These are phyloP conservation scores for Cladophialophora psammophila DNA, from an alignment of 2,329 filamentous ascomycete species.

Conservation along the genomic window DNA sequence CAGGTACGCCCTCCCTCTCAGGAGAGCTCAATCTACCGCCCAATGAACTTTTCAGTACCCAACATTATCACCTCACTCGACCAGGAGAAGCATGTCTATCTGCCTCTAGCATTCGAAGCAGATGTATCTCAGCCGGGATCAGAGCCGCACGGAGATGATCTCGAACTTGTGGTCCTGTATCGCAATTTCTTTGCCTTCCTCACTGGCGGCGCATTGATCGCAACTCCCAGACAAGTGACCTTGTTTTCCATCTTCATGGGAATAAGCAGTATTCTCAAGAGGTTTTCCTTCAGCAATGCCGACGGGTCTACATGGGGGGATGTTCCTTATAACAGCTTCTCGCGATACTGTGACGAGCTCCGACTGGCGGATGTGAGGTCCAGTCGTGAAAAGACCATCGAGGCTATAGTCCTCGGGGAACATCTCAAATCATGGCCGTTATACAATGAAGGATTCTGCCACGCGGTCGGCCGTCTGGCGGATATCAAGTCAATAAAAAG, in stretches of 20 bases:
- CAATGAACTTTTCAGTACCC: conserved; percentile 32
- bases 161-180: conserved; percentile 65
- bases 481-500: conserved; percentile 73
- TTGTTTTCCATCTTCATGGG: conserved; percentile 69
- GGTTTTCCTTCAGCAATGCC: conserved; percentile 67
- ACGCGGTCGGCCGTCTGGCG: conserved; percentile 84
- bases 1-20: conserved; percentile 43
- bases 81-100: conserved; percentile 53
- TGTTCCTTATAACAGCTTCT: conserved; percentile 60
- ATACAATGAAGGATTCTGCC: conserved; percentile 90
- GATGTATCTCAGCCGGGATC: conserved; percentile 52
- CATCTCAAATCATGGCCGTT: conserved; percentile 80
- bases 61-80: conserved; percentile 18
- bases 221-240: conserved; percentile 61
- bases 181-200: conserved; percentile 71
- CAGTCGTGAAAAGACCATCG: conserved; percentile 86
- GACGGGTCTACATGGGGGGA: conserved; percentile 71
- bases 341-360: conserved; percentile 75
- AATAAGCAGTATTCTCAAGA: conserved; percentile 63
- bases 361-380: conserved; percentile 78
- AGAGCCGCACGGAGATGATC: conserved; percentile 55
- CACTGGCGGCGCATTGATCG: conserved; percentile 67
- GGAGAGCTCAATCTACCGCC: conserved; percentile 42
- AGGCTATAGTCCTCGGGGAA: conserved; percentile 88
- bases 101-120: conserved; percentile 64